Evolutionary conservation across 805 yeast species (phyloP), one percentile per base, ranked within the genome.

Genomic region (Yamadazyma ubonensis): DNA sequence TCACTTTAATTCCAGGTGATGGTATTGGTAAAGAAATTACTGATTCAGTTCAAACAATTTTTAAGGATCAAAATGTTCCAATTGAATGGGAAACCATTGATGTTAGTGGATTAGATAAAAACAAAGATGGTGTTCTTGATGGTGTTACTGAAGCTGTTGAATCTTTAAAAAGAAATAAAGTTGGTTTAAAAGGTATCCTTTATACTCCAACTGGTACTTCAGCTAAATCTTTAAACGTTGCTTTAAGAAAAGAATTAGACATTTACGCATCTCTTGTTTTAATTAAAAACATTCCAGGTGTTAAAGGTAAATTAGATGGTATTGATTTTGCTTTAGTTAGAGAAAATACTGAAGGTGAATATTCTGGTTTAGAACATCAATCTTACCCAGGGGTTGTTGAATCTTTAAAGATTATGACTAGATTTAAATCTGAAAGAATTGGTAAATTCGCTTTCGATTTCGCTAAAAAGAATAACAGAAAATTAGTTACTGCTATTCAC

Each of bases 331-430:
- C 90, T 29, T 76, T 93, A 51, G 95, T 93, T 63, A 88, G 99
- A 78, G 99, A 93, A 72, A 93, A 93, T 78, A 91, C 97, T 53
- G 98, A 91, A 74, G 97, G 96, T 73, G 98, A 91, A 72, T 91
- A 88, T 76, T 91, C 98, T 38, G 98, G 98, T 58, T 77, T 93
- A 58, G 99, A 91, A 77, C 98, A 93, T 73, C 93, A 85, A 68
- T 86, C 96, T 34, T 93, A 87, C 57, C 95, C 96, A 51, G 98
- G 96, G 70, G 96, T 91, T 51, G 98, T 93, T 52, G 98, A 91
- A 76, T 86, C 96, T 29, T 75, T 90, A 57, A 91, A 93, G 75
- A 87, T 93, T 67, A 85, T 91, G 75, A 91, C 98, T 56, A 82
- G 86, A 70, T 77, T 78, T 72, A 90, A 91, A 75, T 84, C 96